Percentiles rank a stretch among this genome's conserved stretches.
Evolutionary conservation across 768 basidiomycete species (phyloP).

Genomic region (Termitomyces sp.): DNA sequence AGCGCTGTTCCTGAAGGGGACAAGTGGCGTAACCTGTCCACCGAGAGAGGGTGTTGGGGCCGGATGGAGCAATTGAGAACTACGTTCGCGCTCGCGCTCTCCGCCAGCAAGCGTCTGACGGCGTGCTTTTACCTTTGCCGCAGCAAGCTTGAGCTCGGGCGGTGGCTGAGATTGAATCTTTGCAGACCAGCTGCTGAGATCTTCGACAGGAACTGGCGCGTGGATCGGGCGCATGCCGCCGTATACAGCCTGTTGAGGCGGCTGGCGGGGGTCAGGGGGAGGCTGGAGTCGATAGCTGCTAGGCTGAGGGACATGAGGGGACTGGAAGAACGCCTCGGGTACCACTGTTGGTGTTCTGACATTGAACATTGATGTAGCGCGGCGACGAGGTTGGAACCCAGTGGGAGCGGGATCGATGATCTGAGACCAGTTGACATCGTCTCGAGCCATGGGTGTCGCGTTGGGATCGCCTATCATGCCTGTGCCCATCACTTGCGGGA

Average conservation of each 20-base stretch:
- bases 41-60: background rate
- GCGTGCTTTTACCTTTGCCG: background rate
- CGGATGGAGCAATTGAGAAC: background rate
- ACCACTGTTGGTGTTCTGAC: background rate
- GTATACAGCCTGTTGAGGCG: background rate
- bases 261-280: background rate
- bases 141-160: background rate
- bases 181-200: conserved; percentile 1
- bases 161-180: background rate
- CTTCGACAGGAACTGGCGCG: background rate
- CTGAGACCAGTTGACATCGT: background rate
- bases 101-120: background rate
- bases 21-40: no score
- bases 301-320: background rate
- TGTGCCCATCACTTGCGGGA: background rate
- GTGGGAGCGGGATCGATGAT: background rate
- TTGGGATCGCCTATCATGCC: background rate
- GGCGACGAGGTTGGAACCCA: background rate
- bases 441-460: background rate
- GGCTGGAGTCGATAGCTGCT: background rate
- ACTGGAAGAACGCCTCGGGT: background rate
- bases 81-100: background rate
- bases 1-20: background rate
- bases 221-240: background rate
- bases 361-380: conserved; percentile 2